A percentile compares a stretch with the other conserved stretches of the same genome.
These are phyloP conservation scores for Fusarium euwallaceae DNA, from an alignment of 2,329 filamentous ascomycete genomes.

Conservation along the genomic window DNA sequence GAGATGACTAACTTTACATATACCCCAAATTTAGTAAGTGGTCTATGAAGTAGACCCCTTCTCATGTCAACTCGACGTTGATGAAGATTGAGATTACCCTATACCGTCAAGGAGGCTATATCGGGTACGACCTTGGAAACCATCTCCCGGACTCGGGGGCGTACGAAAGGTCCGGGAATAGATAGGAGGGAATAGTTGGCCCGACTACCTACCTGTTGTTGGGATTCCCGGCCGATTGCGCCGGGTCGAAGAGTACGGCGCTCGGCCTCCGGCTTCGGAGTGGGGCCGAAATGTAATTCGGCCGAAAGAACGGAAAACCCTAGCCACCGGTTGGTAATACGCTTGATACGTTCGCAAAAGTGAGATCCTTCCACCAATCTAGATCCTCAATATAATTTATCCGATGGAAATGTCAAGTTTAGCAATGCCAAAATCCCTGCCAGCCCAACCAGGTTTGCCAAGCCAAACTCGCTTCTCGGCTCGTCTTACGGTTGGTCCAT, in stretches of 20 bases:
- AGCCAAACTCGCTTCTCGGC: neutral
- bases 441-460: neutral
- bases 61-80: neutral
- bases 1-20: neutral
- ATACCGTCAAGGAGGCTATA: neutral
- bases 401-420: neutral
- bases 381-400: neutral
- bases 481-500: neutral
- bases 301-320: neutral
- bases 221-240: neutral
- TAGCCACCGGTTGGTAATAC: neutral
- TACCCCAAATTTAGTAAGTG: neutral
- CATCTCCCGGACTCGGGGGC: neutral
- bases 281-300: neutral
- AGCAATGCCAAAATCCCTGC: neutral
- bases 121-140: neutral
- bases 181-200: neutral
- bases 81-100: neutral
- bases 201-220: neutral
- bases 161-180: neutral
- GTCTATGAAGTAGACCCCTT: neutral
- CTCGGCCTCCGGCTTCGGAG: neutral
- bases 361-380: neutral
- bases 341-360: neutral
- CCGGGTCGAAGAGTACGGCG: neutral